These are phyloP conservation scores for Alnus rubra DNA, from an alignment of 306 rosid genomes.

Conservation along the genomic window DNA sequence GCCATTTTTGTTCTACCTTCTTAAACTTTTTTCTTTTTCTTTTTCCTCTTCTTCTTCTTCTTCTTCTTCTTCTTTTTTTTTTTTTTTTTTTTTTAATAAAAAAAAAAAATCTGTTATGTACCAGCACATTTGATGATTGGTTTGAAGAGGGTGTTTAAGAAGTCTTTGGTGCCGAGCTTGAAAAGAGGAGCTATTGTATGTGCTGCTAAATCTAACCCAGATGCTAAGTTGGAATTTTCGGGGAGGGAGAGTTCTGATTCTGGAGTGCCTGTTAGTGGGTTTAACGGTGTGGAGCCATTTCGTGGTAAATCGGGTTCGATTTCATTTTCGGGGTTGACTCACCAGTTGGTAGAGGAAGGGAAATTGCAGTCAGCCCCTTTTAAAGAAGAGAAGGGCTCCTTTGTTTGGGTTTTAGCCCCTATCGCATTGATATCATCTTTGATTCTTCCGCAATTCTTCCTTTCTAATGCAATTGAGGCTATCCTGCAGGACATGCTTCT, in stretches of 20 bases:
- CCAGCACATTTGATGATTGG: conserved; percentile 35
- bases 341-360: conserved; percentile 69
- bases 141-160: conserved; percentile 38
- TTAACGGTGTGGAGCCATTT: conserved; percentile 64
- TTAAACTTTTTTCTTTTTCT: background rate
- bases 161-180: conserved; percentile 24
- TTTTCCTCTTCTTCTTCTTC: no score
- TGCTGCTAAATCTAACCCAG: conserved; percentile 50
- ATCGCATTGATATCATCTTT: conserved; percentile 60
- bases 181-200: conserved; percentile 35
- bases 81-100: no score
- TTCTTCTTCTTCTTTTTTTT: background rate
- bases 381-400: conserved; percentile 58
- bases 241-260: conserved; percentile 36
- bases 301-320: conserved; percentile 85
- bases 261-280: conserved; percentile 26
- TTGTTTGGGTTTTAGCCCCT: conserved; percentile 78
- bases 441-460: conserved; percentile 72
- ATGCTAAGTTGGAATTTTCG: conserved; percentile 46
- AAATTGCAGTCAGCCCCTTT: conserved; percentile 78
- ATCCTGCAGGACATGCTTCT: conserved; percentile 51
- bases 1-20: background rate
- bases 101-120: background rate
- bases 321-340: conserved; percentile 76
- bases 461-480: conserved; percentile 48